phyloP scores from a whole-genome alignment of 192 early-diverging fungal genomes.

The Lunasporangiospora selenospora region DNA sequence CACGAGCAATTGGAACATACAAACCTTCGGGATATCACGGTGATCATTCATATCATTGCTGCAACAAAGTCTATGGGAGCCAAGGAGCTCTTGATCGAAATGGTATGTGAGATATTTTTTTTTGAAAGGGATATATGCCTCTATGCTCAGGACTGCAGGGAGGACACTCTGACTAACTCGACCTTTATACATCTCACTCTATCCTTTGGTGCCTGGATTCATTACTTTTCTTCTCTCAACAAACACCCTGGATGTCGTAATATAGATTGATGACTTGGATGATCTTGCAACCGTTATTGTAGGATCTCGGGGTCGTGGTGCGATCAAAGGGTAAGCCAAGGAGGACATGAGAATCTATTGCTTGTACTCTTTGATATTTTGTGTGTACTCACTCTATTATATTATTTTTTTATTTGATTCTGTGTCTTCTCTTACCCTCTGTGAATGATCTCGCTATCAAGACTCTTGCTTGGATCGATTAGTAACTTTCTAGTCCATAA shows the following conservation, averaged over 20 bases:
- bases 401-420: neutral
- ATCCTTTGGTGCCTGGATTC: too few relatives aligned
- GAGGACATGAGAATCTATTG: too few relatives aligned
- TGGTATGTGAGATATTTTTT: constrained; percentile 30
- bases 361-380: too few relatives aligned
- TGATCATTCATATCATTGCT: constrained; percentile 45
- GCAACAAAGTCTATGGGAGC: constrained; percentile 46
- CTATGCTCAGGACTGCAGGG: too few relatives aligned
- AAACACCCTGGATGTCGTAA: too few relatives aligned
- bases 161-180: too few relatives aligned
- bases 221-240: too few relatives aligned
- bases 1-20: constrained; percentile 46
- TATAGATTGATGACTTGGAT: constrained; percentile 50
- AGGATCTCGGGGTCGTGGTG: constrained; percentile 52
- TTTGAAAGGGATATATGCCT: too few relatives aligned
- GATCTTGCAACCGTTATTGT: constrained; percentile 54
- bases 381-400: too few relatives aligned
- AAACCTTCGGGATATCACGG: constrained; percentile 31
- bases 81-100: constrained; percentile 39
- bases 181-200: too few relatives aligned
- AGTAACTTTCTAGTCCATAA: constrained; percentile 62
- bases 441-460: too few relatives aligned
- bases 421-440: neutral
- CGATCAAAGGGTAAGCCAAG: constrained; percentile 54
- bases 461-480: constrained; percentile 56